Evolutionary conservation across 2,329 filamentous ascomycete species (phyloP).

Genomic region (Acrodontium crateriforme): DNA sequence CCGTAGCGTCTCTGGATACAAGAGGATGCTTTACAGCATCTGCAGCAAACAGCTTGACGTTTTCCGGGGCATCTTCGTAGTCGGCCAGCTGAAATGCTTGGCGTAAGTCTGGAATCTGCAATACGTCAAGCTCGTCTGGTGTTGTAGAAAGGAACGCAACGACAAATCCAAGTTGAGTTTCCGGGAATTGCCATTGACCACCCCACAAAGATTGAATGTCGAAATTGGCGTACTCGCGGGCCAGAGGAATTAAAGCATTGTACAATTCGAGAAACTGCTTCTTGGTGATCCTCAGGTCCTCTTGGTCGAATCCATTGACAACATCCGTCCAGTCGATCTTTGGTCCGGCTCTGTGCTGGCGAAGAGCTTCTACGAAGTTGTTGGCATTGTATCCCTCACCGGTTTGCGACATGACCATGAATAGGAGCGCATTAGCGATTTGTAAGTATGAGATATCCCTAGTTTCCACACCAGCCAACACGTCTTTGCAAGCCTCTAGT

Average conservation of each 20-base stretch:
- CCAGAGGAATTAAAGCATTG: slow-evolving; percentile 60
- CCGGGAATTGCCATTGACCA: slow-evolving; percentile 66
- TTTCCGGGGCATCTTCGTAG: slow-evolving; percentile 46
- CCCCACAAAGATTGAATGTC: slow-evolving; percentile 88
- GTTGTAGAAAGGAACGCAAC: slow-evolving; percentile 69
- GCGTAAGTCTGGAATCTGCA: slow-evolving; percentile 68
- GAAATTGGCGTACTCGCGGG: slow-evolving; percentile 47
- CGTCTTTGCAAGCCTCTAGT: slow-evolving; percentile 53
- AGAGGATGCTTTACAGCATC: slow-evolving; percentile 71
- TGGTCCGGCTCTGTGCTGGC: slow-evolving; percentile 40
- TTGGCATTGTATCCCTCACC: slow-evolving; percentile 54
- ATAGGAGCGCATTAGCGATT: slow-evolving; percentile 67
- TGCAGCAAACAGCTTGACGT: slow-evolving; percentile 45
- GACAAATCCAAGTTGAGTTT: slow-evolving; percentile 88
- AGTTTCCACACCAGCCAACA: slow-evolving; percentile 41
- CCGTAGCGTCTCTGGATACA: slow-evolving; percentile 74
- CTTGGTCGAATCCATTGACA: slow-evolving; percentile 66
- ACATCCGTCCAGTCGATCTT: slow-evolving; percentile 55
- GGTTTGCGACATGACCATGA: slow-evolving; percentile 46
- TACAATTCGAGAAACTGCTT: slow-evolving; percentile 73
- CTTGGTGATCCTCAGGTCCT: slow-evolving; percentile 59
- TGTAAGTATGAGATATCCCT: slow-evolving; percentile 67
- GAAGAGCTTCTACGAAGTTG: slow-evolving; percentile 47
- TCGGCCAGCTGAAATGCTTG: slow-evolving; percentile 58
- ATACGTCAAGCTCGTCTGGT: slow-evolving; percentile 65